Conservation (phyloP, 73 alveolate species). For the Uronychia binucleata region DNA sequence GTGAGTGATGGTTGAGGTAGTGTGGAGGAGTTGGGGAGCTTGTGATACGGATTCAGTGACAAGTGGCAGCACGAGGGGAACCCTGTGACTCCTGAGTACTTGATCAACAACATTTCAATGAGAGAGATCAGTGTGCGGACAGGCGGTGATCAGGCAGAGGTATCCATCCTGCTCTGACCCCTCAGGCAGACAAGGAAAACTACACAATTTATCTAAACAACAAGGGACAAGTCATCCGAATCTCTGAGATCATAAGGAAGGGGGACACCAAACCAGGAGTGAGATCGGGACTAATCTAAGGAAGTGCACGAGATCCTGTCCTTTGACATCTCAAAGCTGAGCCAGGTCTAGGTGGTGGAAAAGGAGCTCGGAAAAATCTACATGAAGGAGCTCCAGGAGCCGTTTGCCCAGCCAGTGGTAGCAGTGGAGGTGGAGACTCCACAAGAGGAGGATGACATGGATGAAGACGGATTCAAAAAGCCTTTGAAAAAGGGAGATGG, state of each 20-base stretch:
- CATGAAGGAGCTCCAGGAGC: slow-evolving; percentile 4
- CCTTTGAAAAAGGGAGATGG: not conserved
- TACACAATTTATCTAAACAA: slow-evolving; percentile 44
- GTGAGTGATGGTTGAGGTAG: too few relatives aligned
- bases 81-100: not conserved
- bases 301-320: slow-evolving; percentile 58
- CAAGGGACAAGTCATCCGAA: slow-evolving; percentile 48
- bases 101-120: not conserved
- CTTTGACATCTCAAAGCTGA: slow-evolving; percentile 49
- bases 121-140: not conserved
- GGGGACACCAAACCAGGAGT: slow-evolving; percentile 22
- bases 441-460: not conserved
- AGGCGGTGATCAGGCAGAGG: not conserved
- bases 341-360: slow-evolving; percentile 17
- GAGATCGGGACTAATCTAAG: not conserved
- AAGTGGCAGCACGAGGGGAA: too few relatives aligned
- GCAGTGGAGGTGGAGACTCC: not conserved
- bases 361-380: not conserved
- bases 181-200: not conserved
- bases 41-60: too few relatives aligned
- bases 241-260: slow-evolving; percentile 29
- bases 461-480: slow-evolving; percentile 5
- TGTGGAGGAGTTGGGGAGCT: too few relatives aligned
- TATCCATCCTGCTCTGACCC: not conserved
- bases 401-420: slow-evolving; percentile 6